phyloP scores from a whole-genome alignment of 768 basidiomycete species.

The Dentipellis fragilis region DNA sequence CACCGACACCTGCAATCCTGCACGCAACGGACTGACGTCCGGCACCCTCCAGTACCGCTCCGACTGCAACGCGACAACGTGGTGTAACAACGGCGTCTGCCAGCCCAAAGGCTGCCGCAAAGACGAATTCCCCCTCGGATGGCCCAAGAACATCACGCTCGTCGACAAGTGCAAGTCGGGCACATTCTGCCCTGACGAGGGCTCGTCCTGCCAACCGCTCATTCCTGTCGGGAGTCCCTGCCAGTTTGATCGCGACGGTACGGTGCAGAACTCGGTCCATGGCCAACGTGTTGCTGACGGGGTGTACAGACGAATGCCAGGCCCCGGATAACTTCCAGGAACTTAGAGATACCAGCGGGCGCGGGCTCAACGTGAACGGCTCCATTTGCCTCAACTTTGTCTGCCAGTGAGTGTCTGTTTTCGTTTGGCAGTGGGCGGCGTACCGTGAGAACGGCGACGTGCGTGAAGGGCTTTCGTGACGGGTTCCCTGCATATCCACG shows the following conservation, averaged over 20 bases:
- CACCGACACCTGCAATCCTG: conserved; percentile 38
- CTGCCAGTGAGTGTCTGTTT: conserved; percentile 57
- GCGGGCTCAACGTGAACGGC: conserved; percentile 71
- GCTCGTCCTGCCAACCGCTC: conserved; percentile 51
- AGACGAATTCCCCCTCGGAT: conserved; percentile 75
- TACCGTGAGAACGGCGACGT: not conserved
- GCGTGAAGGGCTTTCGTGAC: too few species aligned
- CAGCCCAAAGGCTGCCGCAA: conserved; percentile 57
- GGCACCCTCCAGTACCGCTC: conserved; percentile 75
- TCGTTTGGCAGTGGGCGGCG: not conserved
- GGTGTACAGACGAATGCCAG: conserved; percentile 62
- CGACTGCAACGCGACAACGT: conserved; percentile 66
- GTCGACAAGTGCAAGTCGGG: conserved; percentile 54
- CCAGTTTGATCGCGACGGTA: conserved; percentile 84
- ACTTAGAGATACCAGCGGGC: conserved; percentile 51
- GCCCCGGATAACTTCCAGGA: conserved; percentile 56
- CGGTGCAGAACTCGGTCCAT: conserved; percentile 10
- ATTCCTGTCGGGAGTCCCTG: conserved; percentile 57
- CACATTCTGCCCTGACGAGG: conserved; percentile 81
- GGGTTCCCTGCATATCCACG: too few species aligned
- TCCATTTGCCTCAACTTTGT: conserved; percentile 73
- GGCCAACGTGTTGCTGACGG: not conserved
- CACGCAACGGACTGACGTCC: conserved; percentile 56
- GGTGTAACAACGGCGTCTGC: conserved; percentile 53
- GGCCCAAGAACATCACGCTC: conserved; percentile 26